Evolutionary conservation across 2,329 filamentous ascomycete species (phyloP).

Genomic region (Colletotrichum sp.): DNA sequence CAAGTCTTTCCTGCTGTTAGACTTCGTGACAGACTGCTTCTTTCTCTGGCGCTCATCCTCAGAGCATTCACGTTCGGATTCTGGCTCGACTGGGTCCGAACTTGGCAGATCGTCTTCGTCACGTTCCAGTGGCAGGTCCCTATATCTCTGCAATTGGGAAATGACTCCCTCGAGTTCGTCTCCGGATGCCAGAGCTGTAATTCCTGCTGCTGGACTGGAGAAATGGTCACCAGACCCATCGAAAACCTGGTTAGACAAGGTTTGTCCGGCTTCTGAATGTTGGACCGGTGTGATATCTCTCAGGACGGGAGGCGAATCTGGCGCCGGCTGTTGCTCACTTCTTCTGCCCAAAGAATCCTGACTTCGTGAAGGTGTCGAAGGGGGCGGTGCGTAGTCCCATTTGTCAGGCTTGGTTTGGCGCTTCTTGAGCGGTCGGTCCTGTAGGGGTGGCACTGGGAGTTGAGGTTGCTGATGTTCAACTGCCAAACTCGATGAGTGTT

Average conservation of each 20-base stretch:
- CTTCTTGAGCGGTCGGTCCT: constrained; percentile 51
- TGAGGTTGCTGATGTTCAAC: constrained; percentile 21
- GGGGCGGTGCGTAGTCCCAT: constrained; percentile 42
- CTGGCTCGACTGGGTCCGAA: constrained; percentile 23
- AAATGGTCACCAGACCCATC: not conserved
- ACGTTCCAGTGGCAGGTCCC: constrained; percentile 60
- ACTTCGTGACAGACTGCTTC: constrained; percentile 24
- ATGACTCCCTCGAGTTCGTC: constrained; percentile 72
- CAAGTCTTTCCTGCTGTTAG: constrained; percentile 30
- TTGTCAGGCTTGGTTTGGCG: constrained; percentile 39
- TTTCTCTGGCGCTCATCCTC: constrained; percentile 32
- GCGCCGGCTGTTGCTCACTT: not conserved
- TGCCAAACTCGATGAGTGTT: not conserved
- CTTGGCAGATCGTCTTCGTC: constrained; percentile 48
- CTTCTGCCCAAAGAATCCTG: constrained; percentile 34
- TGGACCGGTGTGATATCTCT: not conserved
- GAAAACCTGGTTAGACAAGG: not conserved
- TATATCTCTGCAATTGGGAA: constrained; percentile 62
- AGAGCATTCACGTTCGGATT: constrained; percentile 21
- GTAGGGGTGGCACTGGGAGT: not conserved
- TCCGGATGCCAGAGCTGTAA: not conserved
- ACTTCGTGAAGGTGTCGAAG: constrained; percentile 41
- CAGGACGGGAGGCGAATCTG: not conserved
- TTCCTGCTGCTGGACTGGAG: not conserved
- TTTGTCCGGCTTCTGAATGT: not conserved